phyloP scores from a whole-genome alignment of 2,329 filamentous ascomycete genomes.

The Pseudogymnoascus sp. region DNA sequence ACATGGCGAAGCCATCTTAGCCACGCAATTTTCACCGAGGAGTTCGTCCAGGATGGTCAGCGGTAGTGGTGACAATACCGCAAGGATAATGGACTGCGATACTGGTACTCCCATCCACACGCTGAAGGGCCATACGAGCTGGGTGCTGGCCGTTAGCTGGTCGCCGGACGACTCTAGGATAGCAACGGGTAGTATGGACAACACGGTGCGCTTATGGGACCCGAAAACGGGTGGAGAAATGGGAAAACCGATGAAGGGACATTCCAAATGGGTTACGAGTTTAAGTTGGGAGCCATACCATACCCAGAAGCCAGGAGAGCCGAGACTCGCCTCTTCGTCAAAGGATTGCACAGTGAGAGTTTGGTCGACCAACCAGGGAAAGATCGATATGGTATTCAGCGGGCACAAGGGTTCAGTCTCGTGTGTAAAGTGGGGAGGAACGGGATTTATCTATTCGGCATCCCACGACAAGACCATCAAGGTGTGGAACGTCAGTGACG shows the following conservation, averaged over 20 bases:
- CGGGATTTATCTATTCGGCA: conserved; percentile 70
- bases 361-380: conserved; percentile 73
- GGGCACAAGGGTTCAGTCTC: conserved; percentile 86
- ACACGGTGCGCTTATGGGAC: conserved; percentile 83
- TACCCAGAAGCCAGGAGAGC: conserved; percentile 61
- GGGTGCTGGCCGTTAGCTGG: conserved; percentile 83
- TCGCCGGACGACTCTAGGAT: conserved; percentile 74
- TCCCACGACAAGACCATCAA: conserved; percentile 91
- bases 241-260: conserved; percentile 66
- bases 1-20: conserved; percentile 84
- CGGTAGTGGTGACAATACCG: conserved; percentile 84
- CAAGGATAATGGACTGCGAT: conserved; percentile 88
- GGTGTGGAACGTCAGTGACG: conserved; percentile 75
- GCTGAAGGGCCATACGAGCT: conserved; percentile 76
- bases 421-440: conserved; percentile 93
- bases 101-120: conserved; percentile 84
- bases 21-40: conserved; percentile 75
- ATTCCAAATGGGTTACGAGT: conserved; percentile 81
- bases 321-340: conserved; percentile 74
- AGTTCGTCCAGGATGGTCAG: conserved; percentile 73
- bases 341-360: conserved; percentile 85
- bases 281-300: conserved; percentile 93
- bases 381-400: conserved; percentile 71
- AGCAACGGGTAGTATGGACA: conserved; percentile 89
- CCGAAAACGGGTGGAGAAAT: conserved; percentile 68